Base-by-base conservation (phyloP, 805 yeast genomes). In the Hanseniaspora guilliermondii region DNA sequence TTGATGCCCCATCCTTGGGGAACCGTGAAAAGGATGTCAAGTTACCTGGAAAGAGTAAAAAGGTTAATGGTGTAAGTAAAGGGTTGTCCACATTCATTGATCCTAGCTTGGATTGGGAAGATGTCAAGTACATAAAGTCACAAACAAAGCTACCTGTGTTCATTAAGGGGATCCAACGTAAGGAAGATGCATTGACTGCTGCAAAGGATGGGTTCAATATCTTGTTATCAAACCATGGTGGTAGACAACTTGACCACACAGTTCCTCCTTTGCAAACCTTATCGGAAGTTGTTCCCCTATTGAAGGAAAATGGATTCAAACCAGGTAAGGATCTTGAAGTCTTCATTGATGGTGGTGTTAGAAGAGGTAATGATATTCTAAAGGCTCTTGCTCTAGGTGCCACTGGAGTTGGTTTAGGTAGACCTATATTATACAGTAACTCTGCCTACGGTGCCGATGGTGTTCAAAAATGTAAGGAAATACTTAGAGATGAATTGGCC, bases 1-100 rank as follows among this genome's bases (percentile, higher is more conserved):
- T 87, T 7, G 96, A 88, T 72, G 95, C 96, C 0, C 96, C 96
- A 6, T 83, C 85, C 58, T 73, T 88, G 42, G 97, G 97, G 14
- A 79, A 93, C 58, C 79, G 97, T 61, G 97, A 89, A 67, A 88
- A 87, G 67, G 96, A 87, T 63, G 77, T 79, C 79, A 77, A 87
- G 58, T 68, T 79, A 55, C 83, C 84, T 64, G 70, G 68, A 27
- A 74, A 70, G 39, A 72, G 66, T 27, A 72, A 69, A 24, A 75
- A 79, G n/a, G 87, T 83, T 61, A 73, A 85, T 48, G 96, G 96
- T 55, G 95, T 95, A 0, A 87, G 96, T 0, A 74, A 84, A 50
- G 94, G 96, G 0, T 76, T 89, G 53, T 80, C 88, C n/a, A 75
- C 87, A 1, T 88, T 89, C 66, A 89, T 89, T 59, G 91, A 85